Conservation (phyloP, 176 grass and related monocot genomes). For the Lolium multiflorum region DNA sequence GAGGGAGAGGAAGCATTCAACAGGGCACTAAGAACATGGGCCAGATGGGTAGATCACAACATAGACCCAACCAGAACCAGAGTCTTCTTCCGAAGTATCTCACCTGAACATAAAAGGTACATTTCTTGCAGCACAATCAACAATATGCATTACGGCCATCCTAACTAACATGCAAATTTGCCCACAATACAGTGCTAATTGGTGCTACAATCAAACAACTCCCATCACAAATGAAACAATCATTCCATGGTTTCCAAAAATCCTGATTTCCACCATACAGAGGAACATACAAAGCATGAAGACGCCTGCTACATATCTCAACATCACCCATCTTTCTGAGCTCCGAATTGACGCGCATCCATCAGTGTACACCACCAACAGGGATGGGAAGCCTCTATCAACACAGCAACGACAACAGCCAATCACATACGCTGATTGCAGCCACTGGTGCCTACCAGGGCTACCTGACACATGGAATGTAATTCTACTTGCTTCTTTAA, state of each 20-base stretch:
- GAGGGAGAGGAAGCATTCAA: conserved; percentile 43
- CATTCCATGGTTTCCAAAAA: conserved; percentile 45
- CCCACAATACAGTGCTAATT: conserved; percentile 40
- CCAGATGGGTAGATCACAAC: conserved; percentile 51
- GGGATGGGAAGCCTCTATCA: conserved; percentile 44
- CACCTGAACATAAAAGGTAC: conserved; percentile 65
- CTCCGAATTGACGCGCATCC: conserved; percentile 54
- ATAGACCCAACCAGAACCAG: conserved; percentile 40
- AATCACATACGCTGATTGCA: conserved; percentile 46
- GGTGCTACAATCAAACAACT: conserved; percentile 57
- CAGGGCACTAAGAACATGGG: conserved; percentile 53
- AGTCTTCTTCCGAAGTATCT: conserved; percentile 70
- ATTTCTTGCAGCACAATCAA: not conserved
- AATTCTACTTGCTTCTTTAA: conserved; percentile 56
- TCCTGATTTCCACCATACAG: conserved; percentile 33
- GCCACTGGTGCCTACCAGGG: conserved; percentile 71
- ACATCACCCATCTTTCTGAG: conserved; percentile 52
- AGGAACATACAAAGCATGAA: conserved; percentile 38
- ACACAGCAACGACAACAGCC: conserved; percentile 42
- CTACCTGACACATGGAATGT: conserved; percentile 68
- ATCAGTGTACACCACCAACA: conserved; percentile 44
- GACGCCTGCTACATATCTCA: conserved; percentile 41
- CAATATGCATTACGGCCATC: not conserved
- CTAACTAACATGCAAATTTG: not conserved
- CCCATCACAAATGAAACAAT: conserved; percentile 41